A percentile compares a stretch with the other conserved stretches of the same genome.
These are phyloP conservation scores for Backusella morwellensis DNA, from an alignment of 192 early-diverging fungal species.

Conservation along the genomic window DNA sequence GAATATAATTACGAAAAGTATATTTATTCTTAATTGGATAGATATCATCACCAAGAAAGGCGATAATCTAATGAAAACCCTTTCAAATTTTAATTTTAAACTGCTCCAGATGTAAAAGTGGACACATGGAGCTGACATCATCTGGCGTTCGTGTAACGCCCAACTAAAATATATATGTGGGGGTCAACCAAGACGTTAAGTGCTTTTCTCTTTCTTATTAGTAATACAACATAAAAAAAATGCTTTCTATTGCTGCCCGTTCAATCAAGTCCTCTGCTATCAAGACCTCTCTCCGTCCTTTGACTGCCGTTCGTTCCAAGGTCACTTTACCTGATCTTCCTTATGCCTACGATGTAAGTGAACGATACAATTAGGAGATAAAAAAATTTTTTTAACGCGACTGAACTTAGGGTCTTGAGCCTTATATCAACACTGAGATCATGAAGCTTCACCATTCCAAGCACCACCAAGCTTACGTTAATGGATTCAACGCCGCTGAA, in stretches of 20 bases:
- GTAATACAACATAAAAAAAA: conserved; percentile 14
- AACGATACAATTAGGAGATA: not conserved
- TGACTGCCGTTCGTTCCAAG: conserved; percentile 51
- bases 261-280: conserved; percentile 25
- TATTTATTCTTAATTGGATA: not conserved
- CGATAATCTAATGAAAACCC: not conserved
- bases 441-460: conserved; percentile 94
- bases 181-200: not conserved
- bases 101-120: not conserved
- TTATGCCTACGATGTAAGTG: conserved; percentile 74
- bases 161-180: not conserved
- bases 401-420: conserved; percentile 76
- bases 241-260: conserved; percentile 39
- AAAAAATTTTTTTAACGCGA: not conserved
- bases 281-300: conserved; percentile 24
- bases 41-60: not conserved
- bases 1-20: not conserved
- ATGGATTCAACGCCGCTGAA: conserved; percentile 83
- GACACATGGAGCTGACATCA: not conserved
- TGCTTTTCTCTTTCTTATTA: not conserved
- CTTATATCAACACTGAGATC: conserved; percentile 90
- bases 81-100: conserved; percentile 4
- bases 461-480: conserved; percentile 94
- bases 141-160: not conserved
- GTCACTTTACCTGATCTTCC: conserved; percentile 86